phyloP scores from a whole-genome alignment of 345 rosid species.

The Brassica napus region DNA sequence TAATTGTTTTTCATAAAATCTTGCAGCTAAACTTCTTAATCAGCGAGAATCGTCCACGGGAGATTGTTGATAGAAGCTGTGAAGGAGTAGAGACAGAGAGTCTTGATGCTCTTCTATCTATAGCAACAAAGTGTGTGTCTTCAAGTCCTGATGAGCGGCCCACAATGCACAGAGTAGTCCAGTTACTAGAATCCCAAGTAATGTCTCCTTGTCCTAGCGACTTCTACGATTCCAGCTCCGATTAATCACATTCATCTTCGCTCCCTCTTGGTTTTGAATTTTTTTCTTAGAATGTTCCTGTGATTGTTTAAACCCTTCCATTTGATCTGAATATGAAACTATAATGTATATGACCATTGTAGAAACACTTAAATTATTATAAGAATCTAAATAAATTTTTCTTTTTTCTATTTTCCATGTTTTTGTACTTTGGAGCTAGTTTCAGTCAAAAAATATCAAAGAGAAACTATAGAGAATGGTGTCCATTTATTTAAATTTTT shows the following conservation, averaged over 20 bases:
- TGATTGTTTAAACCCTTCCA: neutral
- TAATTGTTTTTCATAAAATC: neutral
- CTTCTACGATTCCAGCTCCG: conserved; percentile 88
- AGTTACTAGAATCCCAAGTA: conserved; percentile 87
- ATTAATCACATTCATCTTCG: conserved; percentile 42
- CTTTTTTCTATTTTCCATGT: neutral
- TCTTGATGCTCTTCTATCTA: conserved; percentile 78
- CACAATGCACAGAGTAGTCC: conserved; percentile 95
- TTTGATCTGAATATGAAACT: conserved; percentile 9
- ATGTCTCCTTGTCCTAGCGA: conserved; percentile 99
- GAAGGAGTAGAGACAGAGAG: conserved; percentile 77
- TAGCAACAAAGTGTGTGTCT: conserved; percentile 82
- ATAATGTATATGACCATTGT: conserved; percentile 28
- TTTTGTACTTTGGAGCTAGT: neutral
- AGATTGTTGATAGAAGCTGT: conserved; percentile 68
- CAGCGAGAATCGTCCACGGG: conserved; percentile 66
- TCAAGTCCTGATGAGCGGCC: conserved; percentile 86
- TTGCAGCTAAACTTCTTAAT: conserved; percentile 80
- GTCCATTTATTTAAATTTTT: neutral
- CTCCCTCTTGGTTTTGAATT: neutral
- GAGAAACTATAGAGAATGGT: neutral
- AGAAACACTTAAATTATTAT: neutral
- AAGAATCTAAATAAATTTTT: conserved; percentile 26
- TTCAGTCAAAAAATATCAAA: neutral
- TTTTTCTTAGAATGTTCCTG: conserved; percentile 13